Base-by-base conservation (phyloP, 495 filamentous ascomycete species). In the Penicillium crystallinum region DNA sequence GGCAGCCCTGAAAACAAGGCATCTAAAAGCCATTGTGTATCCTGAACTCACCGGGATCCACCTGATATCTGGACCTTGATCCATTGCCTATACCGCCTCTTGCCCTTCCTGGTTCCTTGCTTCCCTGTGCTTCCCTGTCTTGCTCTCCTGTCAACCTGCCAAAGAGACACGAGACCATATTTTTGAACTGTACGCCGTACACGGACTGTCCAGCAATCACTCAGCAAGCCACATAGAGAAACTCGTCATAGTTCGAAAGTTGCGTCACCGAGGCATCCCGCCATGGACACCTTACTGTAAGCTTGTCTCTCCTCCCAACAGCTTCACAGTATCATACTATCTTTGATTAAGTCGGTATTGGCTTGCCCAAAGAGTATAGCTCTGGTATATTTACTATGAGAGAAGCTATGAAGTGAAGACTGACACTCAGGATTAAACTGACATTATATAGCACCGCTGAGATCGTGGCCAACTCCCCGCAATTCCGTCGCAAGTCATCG, bases 231-330 rank as follows among this genome's bases (percentile, higher is more conserved):
- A 3, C 29, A 12, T 27, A 37, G 14, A 19, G n/a, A 29, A 25
- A 8, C 7, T 9, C 30, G 37, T 14, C 18, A 34, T 23, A 30
- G 25, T 17, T 43, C 25, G n/a, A 11, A 43, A 14, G 25, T 34
- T 50, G 12, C 48, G 37, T 34, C 48, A 50, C 43, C 43, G 29
- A 33, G 12, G 14, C 29, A 43, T 46, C 53, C 46, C 64, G 61
- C 41, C 41, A 91, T 92, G 88, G 87, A 92, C 66, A 92, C 87
- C 15, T 71, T 91, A 65, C 75, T 90, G 88, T 91, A 80, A 77
- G 88, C 45, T 52, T 33, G 34, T 53, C 52, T 15, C 23, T 27
- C 29, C 14, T 14, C 17, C n/a, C 1, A 36, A 27, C 23, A 27
- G n/a, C 22, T 7, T 17, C 17, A 15, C 6, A 18, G 22, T 4